A percentile compares a stretch with the other conserved stretches of the same genome.
Conservation (phyloP, 306 rosid genomes). For the Castanopsis chinensis region DNA sequence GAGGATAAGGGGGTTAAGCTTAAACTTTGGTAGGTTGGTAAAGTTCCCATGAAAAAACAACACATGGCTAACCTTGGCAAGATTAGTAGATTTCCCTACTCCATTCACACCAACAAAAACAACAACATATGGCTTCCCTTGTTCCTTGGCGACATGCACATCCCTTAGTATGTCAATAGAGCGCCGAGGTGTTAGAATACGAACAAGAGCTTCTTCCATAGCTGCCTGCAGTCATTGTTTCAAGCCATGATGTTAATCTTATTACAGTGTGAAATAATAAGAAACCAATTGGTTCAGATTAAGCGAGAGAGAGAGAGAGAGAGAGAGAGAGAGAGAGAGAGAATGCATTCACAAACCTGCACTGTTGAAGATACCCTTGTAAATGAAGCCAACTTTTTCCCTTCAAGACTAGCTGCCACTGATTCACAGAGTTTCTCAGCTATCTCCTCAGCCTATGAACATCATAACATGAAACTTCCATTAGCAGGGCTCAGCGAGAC, state of each 20-base stretch:
- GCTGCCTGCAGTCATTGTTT: conserved; percentile 56
- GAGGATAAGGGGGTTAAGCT: background rate
- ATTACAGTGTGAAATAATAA: background rate
- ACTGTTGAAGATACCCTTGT: conserved; percentile 97
- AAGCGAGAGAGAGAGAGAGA: conserved; percentile 8
- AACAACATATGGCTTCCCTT: conserved; percentile 90
- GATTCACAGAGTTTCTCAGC: conserved; percentile 99
- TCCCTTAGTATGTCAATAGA: conserved; percentile 96
- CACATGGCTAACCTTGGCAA: conserved; percentile 68
- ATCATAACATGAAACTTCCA: conserved; percentile 23
- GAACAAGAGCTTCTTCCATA: conserved; percentile 97
- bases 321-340: conserved; percentile 10
- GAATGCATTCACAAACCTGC: conserved; percentile 51
- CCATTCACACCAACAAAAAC: conserved; percentile 98
- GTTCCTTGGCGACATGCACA: conserved; percentile 92
- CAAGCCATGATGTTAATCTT: conserved; percentile 14
- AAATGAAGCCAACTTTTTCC: conserved; percentile 89
- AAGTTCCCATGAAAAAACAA: background rate
- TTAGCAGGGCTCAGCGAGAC: conserved; percentile 8
- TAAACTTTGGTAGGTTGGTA: background rate
- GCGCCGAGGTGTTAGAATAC: conserved; percentile 89
- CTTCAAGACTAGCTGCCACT: conserved; percentile 96
- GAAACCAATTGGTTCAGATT: background rate
- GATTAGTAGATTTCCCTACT: conserved; percentile 97
- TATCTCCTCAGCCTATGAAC: conserved; percentile 88